Conservation (phyloP, 257 asterid genomes). For the Primulina huaijiensis region DNA sequence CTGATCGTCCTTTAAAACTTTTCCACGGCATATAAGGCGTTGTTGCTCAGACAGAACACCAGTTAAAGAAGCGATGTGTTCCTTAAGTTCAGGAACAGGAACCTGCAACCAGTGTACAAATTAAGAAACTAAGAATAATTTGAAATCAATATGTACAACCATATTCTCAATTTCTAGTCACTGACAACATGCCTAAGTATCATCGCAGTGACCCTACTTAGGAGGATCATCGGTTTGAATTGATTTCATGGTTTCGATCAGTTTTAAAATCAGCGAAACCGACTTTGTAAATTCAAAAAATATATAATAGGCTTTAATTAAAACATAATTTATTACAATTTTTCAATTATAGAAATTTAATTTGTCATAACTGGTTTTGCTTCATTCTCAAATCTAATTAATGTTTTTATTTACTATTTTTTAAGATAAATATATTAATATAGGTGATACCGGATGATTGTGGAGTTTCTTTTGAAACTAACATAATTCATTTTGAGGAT, state of each 20-base stretch:
- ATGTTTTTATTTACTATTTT: no score
- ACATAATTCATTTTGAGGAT: neutral
- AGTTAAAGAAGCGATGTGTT: constrained; percentile 85
- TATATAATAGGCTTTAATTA: no score
- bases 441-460: neutral
- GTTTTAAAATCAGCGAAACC: neutral
- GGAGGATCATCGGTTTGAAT: no score
- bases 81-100: constrained; percentile 85
- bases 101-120: constrained; percentile 48
- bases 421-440: neutral
- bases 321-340: no score
- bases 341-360: no score
- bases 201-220: neutral
- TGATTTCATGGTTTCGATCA: no score
- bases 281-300: no score
- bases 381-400: no score
- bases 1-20: constrained; percentile 90
- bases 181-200: constrained; percentile 1
- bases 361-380: neutral
- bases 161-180: constrained; percentile 4
- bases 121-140: constrained; percentile 13
- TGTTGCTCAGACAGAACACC: constrained; percentile 91
- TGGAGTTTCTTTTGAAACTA: neutral
- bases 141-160: neutral
- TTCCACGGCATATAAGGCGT: constrained; percentile 98